Evolutionary conservation across 192 early-diverging fungal genomes (phyloP).

Genomic region (Linnemannia zychae): DNA sequence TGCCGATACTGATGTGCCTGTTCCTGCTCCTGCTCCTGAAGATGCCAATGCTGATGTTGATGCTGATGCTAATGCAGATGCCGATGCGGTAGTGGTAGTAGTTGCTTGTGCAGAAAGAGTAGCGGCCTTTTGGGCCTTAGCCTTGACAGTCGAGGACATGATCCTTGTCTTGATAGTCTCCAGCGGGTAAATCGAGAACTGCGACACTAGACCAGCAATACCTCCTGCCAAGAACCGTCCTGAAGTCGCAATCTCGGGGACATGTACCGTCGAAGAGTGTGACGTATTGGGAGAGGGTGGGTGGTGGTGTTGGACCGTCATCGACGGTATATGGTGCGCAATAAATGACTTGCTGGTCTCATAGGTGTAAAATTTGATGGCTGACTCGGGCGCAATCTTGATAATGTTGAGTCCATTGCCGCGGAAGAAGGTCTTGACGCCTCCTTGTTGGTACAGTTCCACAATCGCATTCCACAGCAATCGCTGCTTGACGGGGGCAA

Average conservation of each 20-base stretch:
- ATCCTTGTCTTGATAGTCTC: constrained; percentile 83
- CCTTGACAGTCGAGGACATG: constrained; percentile 71
- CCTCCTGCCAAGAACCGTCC: constrained; percentile 81
- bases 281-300: neutral
- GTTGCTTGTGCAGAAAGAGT: neutral
- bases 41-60: constrained; percentile 11
- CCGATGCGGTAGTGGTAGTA: neutral
- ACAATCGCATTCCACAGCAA: constrained; percentile 61
- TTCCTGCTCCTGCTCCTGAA: neutral
- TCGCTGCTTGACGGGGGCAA: constrained; percentile 50
- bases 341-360: constrained; percentile 63
- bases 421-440: constrained; percentile 75
- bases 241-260: constrained; percentile 59
- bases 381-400: constrained; percentile 84
- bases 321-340: constrained; percentile 38
- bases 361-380: constrained; percentile 83
- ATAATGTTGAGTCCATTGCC: constrained; percentile 85
- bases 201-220: constrained; percentile 76
- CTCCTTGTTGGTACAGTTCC: constrained; percentile 75
- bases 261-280: constrained; percentile 23
- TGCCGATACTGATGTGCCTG: constrained; percentile 14
- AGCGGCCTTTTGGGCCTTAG: neutral
- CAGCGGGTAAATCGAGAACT: constrained; percentile 83
- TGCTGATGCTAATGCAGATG: constrained; percentile 13
- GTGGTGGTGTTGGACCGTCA: constrained; percentile 33